Base-by-base conservation (phyloP, 2,329 filamentous ascomycete species). In the Colletotrichum sp. region DNA sequence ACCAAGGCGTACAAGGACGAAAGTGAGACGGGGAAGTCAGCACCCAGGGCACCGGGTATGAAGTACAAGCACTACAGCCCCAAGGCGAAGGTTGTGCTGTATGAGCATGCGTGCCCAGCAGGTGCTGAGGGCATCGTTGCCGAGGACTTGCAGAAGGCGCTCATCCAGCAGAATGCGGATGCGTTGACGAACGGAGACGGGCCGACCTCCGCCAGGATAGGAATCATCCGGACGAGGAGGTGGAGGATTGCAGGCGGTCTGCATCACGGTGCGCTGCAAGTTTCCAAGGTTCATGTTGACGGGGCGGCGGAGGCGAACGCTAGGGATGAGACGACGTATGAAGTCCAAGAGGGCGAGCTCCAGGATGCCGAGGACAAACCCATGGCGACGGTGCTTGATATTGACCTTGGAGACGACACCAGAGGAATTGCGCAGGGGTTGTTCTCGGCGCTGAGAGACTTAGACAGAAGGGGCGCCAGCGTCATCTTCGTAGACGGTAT, bases 11-110 rank as follows among this genome's bases (percentile, higher is more conserved):
- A 98, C 84, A 92, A 93, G 81, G 95, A 98, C 80, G 90, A 90
- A 73, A 92, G 92, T 18, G 92, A 95, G 80, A 89, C 91, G 24
- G 93, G 91, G 7, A 91, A 90, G 67, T 87, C 83, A 1, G 89
- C 90, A 12, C 97, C 97, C 0, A 90, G 95, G 72, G 97, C 97
- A 1, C 97, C 97, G 0, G 97, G 97, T 1, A 99, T 99, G 97
- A 99, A 99, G 85, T 99, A 99, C 83, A 95, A 97, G 82, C 97
- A 99, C 83, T 99, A 99, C 82, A 98, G 96, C 59, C 97, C 97
- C 1, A 95, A 93, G 83, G 98, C 97, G 2, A 92, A 90, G 61
- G 96, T 99, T 3, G 87, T 98, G 16, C 88, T 99, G 3, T 98
- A 96, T 82, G 95, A 98, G 83, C 85, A 90, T 30, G 84, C 81